Percentiles rank a stretch among this genome's conserved stretches.
These are phyloP conservation scores for Nigrospora sphaerica DNA, from an alignment of 2,329 filamentous ascomycete species.

Conservation along the genomic window DNA sequence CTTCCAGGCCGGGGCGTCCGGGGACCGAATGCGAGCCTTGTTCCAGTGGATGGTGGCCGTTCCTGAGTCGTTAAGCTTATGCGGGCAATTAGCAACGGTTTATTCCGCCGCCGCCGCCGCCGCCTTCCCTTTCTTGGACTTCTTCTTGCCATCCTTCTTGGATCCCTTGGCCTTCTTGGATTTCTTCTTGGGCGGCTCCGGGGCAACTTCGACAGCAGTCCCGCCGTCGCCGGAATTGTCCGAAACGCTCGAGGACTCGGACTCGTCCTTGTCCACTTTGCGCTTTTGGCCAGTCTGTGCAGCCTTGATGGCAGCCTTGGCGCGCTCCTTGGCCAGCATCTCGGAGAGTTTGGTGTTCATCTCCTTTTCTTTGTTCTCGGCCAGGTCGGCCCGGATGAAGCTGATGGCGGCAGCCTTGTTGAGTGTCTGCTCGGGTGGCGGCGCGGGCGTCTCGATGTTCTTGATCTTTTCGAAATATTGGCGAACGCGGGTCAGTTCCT, in stretches of 20 bases:
- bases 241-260: conserved; percentile 25
- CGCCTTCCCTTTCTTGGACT: conserved; percentile 2
- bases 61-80: too few relatives aligned
- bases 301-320: conserved; percentile 41
- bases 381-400: conserved; percentile 74
- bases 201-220: not conserved
- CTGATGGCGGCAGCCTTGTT: conserved; percentile 74
- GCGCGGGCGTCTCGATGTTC: conserved; percentile 56
- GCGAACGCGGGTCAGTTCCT: conserved; percentile 78
- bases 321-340: conserved; percentile 49
- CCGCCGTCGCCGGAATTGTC: not conserved
- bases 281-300: conserved; percentile 26
- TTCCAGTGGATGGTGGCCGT: too few relatives aligned
- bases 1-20: too few relatives aligned
- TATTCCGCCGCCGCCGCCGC: not conserved
- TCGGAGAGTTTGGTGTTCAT: conserved; percentile 46
- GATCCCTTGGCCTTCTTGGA: conserved; percentile 1
- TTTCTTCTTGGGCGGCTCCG: conserved; percentile 1
- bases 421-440: conserved; percentile 45
- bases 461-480: conserved; percentile 94
- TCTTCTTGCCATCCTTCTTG: conserved; percentile 1
- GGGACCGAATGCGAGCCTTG: too few relatives aligned
- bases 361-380: conserved; percentile 42
- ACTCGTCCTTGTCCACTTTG: conserved; percentile 17
- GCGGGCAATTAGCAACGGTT: too few relatives aligned